Percentiles rank a stretch among this genome's conserved stretches.
These are phyloP conservation scores for Fusarium sp. DNA, from an alignment of 2,329 filamentous ascomycete species.

Conservation along the genomic window DNA sequence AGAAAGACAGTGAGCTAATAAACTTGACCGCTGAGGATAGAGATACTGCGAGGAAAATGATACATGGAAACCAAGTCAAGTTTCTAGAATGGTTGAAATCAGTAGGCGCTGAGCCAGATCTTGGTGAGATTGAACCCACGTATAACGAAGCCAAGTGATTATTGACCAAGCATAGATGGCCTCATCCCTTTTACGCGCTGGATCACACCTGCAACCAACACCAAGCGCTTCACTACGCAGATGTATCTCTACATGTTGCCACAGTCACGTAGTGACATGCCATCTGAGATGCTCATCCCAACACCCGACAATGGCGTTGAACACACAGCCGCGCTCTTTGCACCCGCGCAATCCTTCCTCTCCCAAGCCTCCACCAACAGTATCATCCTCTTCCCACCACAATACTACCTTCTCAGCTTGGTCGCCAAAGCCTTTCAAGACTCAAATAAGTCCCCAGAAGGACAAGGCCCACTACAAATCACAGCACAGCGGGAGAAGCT, in stretches of 20 bases:
- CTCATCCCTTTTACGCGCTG: conserved; percentile 89
- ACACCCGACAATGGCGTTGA: conserved; percentile 76
- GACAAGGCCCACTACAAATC: conserved; percentile 50
- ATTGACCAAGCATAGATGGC: conserved; percentile 57
- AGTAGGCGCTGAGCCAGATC: conserved; percentile 72
- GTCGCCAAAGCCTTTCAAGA: conserved; percentile 64
- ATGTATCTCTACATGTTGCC: conserved; percentile 97
- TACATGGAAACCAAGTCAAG: conserved; percentile 73
- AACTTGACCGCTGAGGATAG: conserved; percentile 69
- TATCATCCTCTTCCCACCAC: conserved; percentile 90
- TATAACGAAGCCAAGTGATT: neutral
- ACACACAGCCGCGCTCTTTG: conserved; percentile 81
- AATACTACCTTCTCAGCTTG: conserved; percentile 77
- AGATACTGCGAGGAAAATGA: conserved; percentile 72
- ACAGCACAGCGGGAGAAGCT: conserved; percentile 63
- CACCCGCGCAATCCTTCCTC: conserved; percentile 77
- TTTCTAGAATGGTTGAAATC: conserved; percentile 74
- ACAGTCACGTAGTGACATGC: conserved; percentile 43
- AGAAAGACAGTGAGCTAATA: conserved; percentile 64
- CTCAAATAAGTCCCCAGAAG: conserved; percentile 41
- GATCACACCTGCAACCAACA: conserved; percentile 81
- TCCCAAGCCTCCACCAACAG: conserved; percentile 69
- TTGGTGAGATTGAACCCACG: conserved; percentile 58
- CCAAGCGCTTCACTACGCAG: conserved; percentile 89
- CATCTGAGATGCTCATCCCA: conserved; percentile 68